These are phyloP conservation scores for Allium sativum DNA, from an alignment of 106 monocot genomes.

Conservation along the genomic window DNA sequence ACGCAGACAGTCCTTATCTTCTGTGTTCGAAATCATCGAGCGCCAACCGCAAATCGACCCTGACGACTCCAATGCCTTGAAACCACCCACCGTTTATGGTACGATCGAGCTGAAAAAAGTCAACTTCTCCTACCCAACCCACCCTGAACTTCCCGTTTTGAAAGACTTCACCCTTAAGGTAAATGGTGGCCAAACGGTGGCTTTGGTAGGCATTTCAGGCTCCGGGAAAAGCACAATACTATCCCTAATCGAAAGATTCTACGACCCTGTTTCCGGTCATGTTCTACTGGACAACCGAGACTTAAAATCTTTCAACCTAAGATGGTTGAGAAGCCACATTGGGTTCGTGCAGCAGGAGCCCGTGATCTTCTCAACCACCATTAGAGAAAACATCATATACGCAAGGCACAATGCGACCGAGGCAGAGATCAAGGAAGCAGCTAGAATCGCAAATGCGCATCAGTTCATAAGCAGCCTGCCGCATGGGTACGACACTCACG, in stretches of 20 bases:
- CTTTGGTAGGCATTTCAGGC: slow-evolving; percentile 86
- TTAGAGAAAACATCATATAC: slow-evolving; percentile 93
- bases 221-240: slow-evolving; percentile 99
- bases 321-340: slow-evolving; percentile 91
- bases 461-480: slow-evolving; percentile 99
- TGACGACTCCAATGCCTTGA: slow-evolving; percentile 69
- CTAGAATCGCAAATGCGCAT: slow-evolving; percentile 96
- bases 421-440: slow-evolving; percentile 92
- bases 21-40: slow-evolving; percentile 93
- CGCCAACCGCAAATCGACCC: slow-evolving; percentile 78
- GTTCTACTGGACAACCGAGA: slow-evolving; percentile 76
- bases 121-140: slow-evolving; percentile 79
- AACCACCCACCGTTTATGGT: slow-evolving; percentile 90
- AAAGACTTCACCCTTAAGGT: slow-evolving; percentile 89
- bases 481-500: slow-evolving; percentile 94
- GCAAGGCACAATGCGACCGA: slow-evolving; percentile 95
- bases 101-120: slow-evolving; percentile 80
- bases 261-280: slow-evolving; percentile 85
- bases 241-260: slow-evolving; percentile 86
- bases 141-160: slow-evolving; percentile 68
- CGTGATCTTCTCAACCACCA: slow-evolving; percentile 87
- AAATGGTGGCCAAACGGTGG: slow-evolving; percentile 81
- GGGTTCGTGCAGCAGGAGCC: slow-evolving; percentile 96
- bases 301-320: slow-evolving; percentile 67
- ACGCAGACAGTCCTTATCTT: slow-evolving; percentile 61